phyloP scores from a whole-genome alignment of 202 grass and related monocot species.

The Cymbopogon flexuosus region DNA sequence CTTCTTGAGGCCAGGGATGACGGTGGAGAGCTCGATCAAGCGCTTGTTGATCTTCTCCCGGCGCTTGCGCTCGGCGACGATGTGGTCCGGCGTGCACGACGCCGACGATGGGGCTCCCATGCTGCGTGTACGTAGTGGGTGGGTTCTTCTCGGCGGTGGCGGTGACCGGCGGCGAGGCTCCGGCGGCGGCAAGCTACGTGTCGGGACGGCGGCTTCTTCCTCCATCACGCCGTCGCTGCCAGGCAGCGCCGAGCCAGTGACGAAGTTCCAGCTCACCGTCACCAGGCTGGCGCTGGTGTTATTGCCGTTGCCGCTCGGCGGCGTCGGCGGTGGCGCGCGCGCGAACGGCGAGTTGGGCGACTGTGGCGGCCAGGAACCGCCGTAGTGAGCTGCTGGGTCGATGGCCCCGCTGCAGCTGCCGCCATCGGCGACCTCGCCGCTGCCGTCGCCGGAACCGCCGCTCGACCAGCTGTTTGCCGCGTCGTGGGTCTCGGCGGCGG shows the following conservation, averaged over 20 bases:
- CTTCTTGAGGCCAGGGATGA: constrained; percentile 75
- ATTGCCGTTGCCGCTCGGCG: no score
- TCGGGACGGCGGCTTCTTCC: neutral
- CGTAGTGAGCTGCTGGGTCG: neutral
- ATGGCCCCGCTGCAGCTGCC: neutral
- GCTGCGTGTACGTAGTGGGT: neutral
- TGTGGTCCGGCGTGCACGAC: constrained; percentile 54
- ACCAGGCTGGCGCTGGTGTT: neutral
- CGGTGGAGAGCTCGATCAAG: constrained; percentile 65
- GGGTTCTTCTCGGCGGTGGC: neutral
- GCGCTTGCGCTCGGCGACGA: constrained; percentile 63
- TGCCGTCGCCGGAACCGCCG: constrained; percentile 6
- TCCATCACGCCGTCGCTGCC: neutral
- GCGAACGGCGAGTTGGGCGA: neutral
- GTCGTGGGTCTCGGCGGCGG: neutral
- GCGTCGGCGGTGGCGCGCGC: neutral
- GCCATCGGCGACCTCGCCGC: neutral
- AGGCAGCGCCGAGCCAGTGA: neutral
- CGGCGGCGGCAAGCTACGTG: neutral
- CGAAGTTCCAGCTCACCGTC: constrained; percentile 47
- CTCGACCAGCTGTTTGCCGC: constrained; percentile 20
- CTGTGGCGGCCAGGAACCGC: neutral
- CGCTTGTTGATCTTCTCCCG: constrained; percentile 73
- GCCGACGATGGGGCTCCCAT: no score
- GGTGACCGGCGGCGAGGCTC: neutral